Percentiles rank a stretch among this genome's conserved stretches.
Evolutionary conservation across 2,329 filamentous ascomycete genomes (phyloP).

Genomic region (Paecilomyces sp.): DNA sequence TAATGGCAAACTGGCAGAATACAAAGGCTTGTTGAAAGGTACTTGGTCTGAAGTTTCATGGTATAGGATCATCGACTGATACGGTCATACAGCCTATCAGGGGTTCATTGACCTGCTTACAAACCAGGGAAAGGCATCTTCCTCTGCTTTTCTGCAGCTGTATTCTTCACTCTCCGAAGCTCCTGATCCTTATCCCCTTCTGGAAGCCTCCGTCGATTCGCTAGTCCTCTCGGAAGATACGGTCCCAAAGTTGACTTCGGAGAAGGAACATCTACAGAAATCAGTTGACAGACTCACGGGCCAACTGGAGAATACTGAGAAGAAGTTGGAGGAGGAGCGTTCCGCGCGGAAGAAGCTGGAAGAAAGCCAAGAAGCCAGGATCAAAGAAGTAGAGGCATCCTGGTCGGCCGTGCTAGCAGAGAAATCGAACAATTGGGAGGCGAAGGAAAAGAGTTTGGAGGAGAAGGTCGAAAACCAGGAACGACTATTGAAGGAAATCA

Average conservation of each 20-base stretch:
- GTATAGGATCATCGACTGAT: not conserved
- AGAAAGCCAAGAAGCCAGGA: conserved; percentile 65
- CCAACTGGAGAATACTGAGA: conserved; percentile 78
- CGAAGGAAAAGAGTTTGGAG: conserved; percentile 83
- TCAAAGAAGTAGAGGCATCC: conserved; percentile 82
- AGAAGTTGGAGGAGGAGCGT: conserved; percentile 70
- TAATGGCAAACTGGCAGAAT: conserved; percentile 73
- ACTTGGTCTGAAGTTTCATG: conserved; percentile 10
- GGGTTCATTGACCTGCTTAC: conserved; percentile 94
- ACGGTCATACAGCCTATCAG: conserved; percentile 66
- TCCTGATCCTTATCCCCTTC: conserved; percentile 89
- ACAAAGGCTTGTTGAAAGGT: conserved; percentile 88
- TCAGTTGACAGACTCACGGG: conserved; percentile 67
- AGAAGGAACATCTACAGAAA: conserved; percentile 80
- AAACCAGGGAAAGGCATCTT: conserved; percentile 90
- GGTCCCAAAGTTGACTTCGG: conserved; percentile 77
- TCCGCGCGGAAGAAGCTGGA: conserved; percentile 67
- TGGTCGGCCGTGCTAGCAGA: conserved; percentile 88
- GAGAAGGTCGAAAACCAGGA: conserved; percentile 96
- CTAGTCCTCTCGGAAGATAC: conserved; percentile 89
- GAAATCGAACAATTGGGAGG: conserved; percentile 93
- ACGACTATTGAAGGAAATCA: conserved; percentile 83
- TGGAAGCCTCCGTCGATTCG: conserved; percentile 93
- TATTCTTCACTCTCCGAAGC: conserved; percentile 93
- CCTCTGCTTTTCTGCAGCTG: conserved; percentile 84